These are phyloP conservation scores for Ensete glaucum DNA, from an alignment of 176 grass and related monocot genomes.

Conservation along the genomic window DNA sequence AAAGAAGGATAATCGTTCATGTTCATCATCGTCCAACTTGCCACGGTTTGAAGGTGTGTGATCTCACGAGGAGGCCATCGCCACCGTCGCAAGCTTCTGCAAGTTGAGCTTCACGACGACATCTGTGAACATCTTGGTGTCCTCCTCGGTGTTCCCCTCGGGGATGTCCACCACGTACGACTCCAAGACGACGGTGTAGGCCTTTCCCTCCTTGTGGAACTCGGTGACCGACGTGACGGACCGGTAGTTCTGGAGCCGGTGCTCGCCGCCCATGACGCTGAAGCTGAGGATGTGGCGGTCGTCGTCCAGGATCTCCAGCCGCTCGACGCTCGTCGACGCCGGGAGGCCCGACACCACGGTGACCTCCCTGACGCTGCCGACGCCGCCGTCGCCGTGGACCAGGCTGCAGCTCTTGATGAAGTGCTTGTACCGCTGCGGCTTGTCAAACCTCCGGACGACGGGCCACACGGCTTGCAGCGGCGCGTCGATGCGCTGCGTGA, in stretches of 20 bases:
- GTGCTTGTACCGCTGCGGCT: conserved; percentile 90
- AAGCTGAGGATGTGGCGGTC: conserved; percentile 81
- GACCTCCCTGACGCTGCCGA: conserved; percentile 89
- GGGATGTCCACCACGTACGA: conserved; percentile 91
- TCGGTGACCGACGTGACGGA: conserved; percentile 97
- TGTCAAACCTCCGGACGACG: conserved; percentile 64
- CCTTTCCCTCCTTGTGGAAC: conserved; percentile 15
- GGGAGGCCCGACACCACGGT: conserved; percentile 78
- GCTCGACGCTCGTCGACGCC: conserved; percentile 78
- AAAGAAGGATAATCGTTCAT: too few relatives aligned
- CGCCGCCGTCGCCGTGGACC: conserved; percentile 49
- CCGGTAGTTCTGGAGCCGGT: conserved; percentile 85
- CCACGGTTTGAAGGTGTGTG: too few relatives aligned
- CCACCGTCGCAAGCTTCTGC: conserved; percentile 70
- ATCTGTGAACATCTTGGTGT: conserved; percentile 92
- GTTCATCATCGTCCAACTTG: too few relatives aligned
- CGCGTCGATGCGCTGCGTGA: conserved; percentile 64
- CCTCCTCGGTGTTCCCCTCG: conserved; percentile 74
- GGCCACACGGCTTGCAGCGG: conserved; percentile 67
- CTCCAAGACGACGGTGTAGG: conserved; percentile 76
- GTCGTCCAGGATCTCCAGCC: conserved; percentile 93
- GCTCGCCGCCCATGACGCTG: conserved; percentile 81
- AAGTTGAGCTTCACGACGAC: conserved; percentile 90
- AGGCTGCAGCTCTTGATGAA: conserved; percentile 79
- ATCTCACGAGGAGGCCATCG: conserved; percentile 11